Base-by-base conservation (phyloP, 2,329 filamentous ascomycete species). In the Beauveria scarabaeidicola region DNA sequence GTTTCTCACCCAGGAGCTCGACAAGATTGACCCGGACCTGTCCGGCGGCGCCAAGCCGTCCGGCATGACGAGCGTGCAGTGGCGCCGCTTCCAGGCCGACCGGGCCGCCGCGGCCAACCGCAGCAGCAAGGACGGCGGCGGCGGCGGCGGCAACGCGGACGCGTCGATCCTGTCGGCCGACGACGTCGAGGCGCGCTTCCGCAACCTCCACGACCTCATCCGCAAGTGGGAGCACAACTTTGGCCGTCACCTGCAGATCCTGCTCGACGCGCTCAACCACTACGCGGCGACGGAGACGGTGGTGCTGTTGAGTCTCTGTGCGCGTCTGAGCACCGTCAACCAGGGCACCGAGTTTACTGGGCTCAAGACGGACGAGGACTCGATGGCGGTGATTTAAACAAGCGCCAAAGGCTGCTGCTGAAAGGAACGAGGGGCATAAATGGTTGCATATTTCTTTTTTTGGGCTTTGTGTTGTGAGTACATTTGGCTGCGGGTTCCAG, bases 221-320 rank as follows among this genome's bases (percentile, higher is more conserved):
- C 84, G 85, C 69, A 91, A 93, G 74, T 97, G 95, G 77, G 94
- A 99, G 73, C 86, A 87, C 64, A 95, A 96, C 69, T 99, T 99
- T 71, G 89, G 88, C 60, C 80, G 91, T 51, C 93, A 97, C 74
- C 75, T 99, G 67, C 92, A 96, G 76, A 96, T 97, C 65, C 74
- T 99, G 67, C 84, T 97, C 41, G 94, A 97, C 70, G 93, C 91
- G 62, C 80, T 99, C 63, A 97, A 99, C 67, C 96, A 97, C 73
- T 95, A 97, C 67, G 94, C 94, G 3, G 94, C 94, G 0, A 97
- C 94, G 0, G 94, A 99, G 77, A 97, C 94, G 43, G 93, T 97
- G 3, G 94, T 96, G 19, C 80, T 99, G 64, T 76, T 97, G 63
- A 93, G 92, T 64, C 78, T 99, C 17, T 96, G 91, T 69, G 91